phyloP scores from a whole-genome alignment of 352 stramenopile genomes.

The Pythium aristosporum region DNA sequence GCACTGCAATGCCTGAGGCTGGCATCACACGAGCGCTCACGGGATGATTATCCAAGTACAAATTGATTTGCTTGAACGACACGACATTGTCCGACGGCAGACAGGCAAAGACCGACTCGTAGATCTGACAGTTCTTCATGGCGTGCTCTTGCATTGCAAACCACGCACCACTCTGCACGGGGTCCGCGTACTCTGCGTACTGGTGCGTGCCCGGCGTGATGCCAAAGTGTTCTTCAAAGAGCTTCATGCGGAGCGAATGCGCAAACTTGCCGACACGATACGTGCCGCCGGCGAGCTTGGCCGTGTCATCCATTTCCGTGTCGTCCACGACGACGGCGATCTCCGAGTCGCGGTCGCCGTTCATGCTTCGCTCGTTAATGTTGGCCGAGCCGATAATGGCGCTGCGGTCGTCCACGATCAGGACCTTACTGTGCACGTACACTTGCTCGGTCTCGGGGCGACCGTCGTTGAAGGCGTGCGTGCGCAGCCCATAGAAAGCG shows the following conservation, averaged over 20 bases:
- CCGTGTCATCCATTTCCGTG: slow-evolving; percentile 69
- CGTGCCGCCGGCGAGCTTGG: slow-evolving; percentile 56
- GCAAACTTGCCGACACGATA: slow-evolving; percentile 76
- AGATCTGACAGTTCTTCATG: slow-evolving; percentile 74
- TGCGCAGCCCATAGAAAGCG: slow-evolving; percentile 81
- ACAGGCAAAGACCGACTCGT: slow-evolving; percentile 84
- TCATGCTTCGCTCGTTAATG: slow-evolving; percentile 95
- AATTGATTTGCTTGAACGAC: slow-evolving; percentile 75
- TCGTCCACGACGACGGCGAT: slow-evolving; percentile 86
- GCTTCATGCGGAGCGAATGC: slow-evolving; percentile 79
- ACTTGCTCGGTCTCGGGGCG: slow-evolving; percentile 81
- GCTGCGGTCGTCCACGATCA: slow-evolving; percentile 89
- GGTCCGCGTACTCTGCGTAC: slow-evolving; percentile 51
- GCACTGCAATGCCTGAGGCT: not conserved
- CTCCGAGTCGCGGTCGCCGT: slow-evolving; percentile 87
- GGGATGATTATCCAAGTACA: slow-evolving; percentile 54
- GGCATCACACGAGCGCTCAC: not conserved
- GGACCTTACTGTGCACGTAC: slow-evolving; percentile 91
- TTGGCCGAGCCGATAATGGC: slow-evolving; percentile 94
- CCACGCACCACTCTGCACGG: slow-evolving; percentile 63
- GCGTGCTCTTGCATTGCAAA: slow-evolving; percentile 50
- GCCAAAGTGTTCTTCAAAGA: slow-evolving; percentile 85
- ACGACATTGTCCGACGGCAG: slow-evolving; percentile 77
- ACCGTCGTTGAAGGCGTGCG: slow-evolving; percentile 41
- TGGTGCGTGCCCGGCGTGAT: slow-evolving; percentile 38